These are phyloP conservation scores for Paraphaeosphaeria sporulosa DNA, from an alignment of 2,329 filamentous ascomycete species.

Conservation along the genomic window DNA sequence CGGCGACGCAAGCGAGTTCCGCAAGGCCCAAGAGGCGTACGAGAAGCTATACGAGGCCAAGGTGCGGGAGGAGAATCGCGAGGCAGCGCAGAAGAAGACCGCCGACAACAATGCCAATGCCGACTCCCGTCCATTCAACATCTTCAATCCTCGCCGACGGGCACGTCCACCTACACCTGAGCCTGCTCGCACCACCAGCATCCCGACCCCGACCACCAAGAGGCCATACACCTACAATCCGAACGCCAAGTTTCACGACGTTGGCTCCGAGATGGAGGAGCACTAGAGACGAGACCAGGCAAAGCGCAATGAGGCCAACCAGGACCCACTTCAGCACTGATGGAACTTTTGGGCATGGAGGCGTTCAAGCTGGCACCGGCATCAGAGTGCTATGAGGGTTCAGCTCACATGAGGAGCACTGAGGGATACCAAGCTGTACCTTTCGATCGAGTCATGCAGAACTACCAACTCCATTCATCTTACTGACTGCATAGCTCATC, in stretches of 20 bases:
- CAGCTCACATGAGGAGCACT: not conserved
- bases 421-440: not conserved
- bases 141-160: not conserved
- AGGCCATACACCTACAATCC: no score
- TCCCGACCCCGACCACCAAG: no score
- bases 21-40: slow-evolving; percentile 24
- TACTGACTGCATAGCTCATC: not conserved
- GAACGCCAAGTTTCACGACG: not conserved
- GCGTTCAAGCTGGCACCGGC: not conserved
- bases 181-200: no score
- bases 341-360: not conserved
- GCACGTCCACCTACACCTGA: no score
- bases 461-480: not conserved
- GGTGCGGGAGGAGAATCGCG: not conserved
- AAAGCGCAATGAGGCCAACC: not conserved
- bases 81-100: not conserved
- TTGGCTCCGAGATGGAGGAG: not conserved
- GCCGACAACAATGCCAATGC: not conserved
- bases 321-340: not conserved
- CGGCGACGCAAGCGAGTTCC: slow-evolving; percentile 19
- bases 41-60: slow-evolving; percentile 20
- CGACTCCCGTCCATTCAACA: not conserved
- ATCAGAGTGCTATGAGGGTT: not conserved
- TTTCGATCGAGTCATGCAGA: not conserved
- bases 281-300: not conserved